Evolutionary conservation across 108 stramenopile genomes (phyloP), one percentile per base, ranked within the genome.

Genomic region (Cylindrotheca closterium): DNA sequence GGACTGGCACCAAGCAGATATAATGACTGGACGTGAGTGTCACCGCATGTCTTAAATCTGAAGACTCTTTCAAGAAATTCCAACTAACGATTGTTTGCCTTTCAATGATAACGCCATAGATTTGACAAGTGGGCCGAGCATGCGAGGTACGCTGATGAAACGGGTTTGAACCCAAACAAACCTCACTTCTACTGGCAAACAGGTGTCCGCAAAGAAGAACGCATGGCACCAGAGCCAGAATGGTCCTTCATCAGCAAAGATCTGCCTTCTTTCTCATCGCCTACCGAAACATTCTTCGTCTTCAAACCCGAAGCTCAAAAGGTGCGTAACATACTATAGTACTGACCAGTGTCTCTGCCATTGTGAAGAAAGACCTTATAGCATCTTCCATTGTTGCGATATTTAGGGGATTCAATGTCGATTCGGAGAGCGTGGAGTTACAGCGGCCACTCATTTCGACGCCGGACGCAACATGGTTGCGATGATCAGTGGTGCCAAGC

Each of bases 381-480:
- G 61, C 18, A 82, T 70, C 21, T 83, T 88, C 46, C 63, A 85
- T 51, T 53, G 66, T 18, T 74, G 74, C 18, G 53, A 71, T 55
- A 80, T 80, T 12, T 15, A 42, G 37, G 94, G 94, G 22, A 89
- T 91, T 42, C 94, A 95, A 64, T 95, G 91, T 55, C 79, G 91
- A 17, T 87, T 95, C 71, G 91, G 87, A 47, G 80, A 88, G 53
- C 80, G 91, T 22, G 96, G 96, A 30, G 89, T 95, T 32, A 93
- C 93, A 54, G 96, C 97, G 10, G 97, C 95, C 46, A 86, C 88
- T 22, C 97, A 98, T 69, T 96, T 91, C 77, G 97, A 98, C 69
- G 79, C 72, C 12, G 96, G 96, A 1, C 74, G 85, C 19, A 98
- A 98, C 58, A 94, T 96, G 91, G 71, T 98, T 27, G 86, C 87